Base-by-base conservation (phyloP, 148 eudicot genomes). In the Oxyria digyna region DNA sequence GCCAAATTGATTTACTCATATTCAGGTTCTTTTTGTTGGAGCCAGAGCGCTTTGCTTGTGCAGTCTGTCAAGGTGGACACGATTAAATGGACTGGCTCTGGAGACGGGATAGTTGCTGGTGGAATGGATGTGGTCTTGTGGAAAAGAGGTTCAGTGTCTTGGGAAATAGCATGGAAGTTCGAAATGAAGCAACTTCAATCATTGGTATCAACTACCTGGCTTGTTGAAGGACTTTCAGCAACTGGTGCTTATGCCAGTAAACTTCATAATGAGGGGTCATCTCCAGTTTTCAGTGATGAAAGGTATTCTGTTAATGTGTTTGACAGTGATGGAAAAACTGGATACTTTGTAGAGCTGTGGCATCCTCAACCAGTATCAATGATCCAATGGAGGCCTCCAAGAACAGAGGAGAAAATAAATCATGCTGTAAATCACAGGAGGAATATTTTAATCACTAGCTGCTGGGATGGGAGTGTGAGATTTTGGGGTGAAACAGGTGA, bases 11-110 rank as follows among this genome's bases (percentile, higher is more conserved):
- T 82, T 88, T 80, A 89, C 97, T 94, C 87, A 90, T 85, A 95
- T 84, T 82, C 99, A 95, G 99, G 99, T 88, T 95, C 88, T 91
- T 95, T 88, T 91, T 91, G 87, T 95, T 95, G 99, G 99, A 88
- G 99, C 81, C 99, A 95, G 97, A 87, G 78, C 82, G 87, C 96
- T 79, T 73, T 77, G 65, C 96, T 95, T 65, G 82, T 80, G 72
- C 97, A 88, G 81, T 78, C 81, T 74, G 73, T 84, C n/a, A 84
- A 88, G 67, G 84, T 84, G 73, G 91, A 91, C 74, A 84, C 88
- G 18, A 78, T 95, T 71, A 82, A 79, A 64, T 95, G 99, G 99
- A 95, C 99, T 8, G 87, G 80, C 70, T 91, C 96, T 65, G 99
- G 96, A 41, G 96, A 95, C 83, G 99, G 99, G 75, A 84, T 95